Conservation (phyloP, 805 yeast species). For the Candida sonorensis region DNA sequence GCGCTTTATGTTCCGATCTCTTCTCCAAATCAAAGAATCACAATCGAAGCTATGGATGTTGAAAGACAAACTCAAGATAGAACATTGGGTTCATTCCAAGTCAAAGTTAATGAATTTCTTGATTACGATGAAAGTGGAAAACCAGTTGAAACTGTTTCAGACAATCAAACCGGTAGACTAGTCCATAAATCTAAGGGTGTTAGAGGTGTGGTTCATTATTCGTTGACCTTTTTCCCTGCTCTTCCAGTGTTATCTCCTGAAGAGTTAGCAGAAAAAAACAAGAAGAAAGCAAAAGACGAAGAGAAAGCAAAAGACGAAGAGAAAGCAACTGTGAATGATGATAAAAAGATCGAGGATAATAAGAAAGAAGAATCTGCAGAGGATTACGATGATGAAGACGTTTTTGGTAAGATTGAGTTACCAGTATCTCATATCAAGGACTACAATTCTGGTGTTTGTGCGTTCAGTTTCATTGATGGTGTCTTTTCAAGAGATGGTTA, state of each 20-base stretch:
- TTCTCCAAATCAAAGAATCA: slow-evolving; percentile 73
- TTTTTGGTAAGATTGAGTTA: slow-evolving; percentile 40
- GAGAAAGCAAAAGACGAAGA: slow-evolving; percentile 6
- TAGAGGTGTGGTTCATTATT: slow-evolving; percentile 71
- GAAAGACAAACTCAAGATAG: slow-evolving; percentile 76
- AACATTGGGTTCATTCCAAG: slow-evolving; percentile 74
- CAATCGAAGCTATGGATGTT: slow-evolving; percentile 89
- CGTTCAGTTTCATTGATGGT: slow-evolving; percentile 58
- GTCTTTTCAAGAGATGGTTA: slow-evolving; percentile 50
- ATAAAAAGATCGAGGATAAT: background rate
- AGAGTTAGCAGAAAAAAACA: slow-evolving; percentile 50
- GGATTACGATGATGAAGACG: slow-evolving; percentile 29
- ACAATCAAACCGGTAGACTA: slow-evolving; percentile 53
- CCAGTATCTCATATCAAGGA: slow-evolving; percentile 50
- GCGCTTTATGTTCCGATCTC: slow-evolving; percentile 75
- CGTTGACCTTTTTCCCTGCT: slow-evolving; percentile 77
- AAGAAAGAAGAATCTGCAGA: too few species aligned
- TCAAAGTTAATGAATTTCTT: slow-evolving; percentile 62
- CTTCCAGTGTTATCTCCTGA: slow-evolving; percentile 72
- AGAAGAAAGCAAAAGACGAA: slow-evolving; percentile 24
- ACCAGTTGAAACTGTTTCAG: slow-evolving; percentile 52
- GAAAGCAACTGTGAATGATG: slow-evolving; percentile 9
- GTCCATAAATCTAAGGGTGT: slow-evolving; percentile 68
- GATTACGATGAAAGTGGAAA: slow-evolving; percentile 58
- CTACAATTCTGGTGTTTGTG: slow-evolving; percentile 70